Base-by-base conservation (phyloP, 345 rosid genomes). In the Murraya paniculata region DNA sequence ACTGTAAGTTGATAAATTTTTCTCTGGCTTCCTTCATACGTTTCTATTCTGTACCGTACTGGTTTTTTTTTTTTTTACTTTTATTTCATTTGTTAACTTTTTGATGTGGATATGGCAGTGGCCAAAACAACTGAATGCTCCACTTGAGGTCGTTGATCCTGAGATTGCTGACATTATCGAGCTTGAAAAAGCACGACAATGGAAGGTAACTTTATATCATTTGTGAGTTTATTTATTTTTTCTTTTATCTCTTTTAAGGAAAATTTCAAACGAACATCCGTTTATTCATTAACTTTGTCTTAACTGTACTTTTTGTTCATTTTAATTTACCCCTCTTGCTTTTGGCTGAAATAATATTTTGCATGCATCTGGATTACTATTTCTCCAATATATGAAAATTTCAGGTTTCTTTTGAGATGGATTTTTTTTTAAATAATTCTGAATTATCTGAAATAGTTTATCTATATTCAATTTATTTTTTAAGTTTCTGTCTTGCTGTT, bases 101-200 rank as follows among this genome's bases (percentile, higher is more conserved):
- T 56, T 50, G 25, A 2, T 24, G 9, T 58, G 59, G 72, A 39
- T 18, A 56, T 24, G 69, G 22, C 87, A 96, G 99, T 96, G 99
- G 98, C 95, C 98, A 21, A 96, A 96, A 84, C 98, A 94, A 84
- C 91, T 96, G 58, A 96, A 94, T 79, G 94, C 94, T 57, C 85
- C 99, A 9, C 89, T 96, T 77, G 97, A 90, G 80, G 92, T n/a
- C 5, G 97, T 96, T 55, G 99, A 96, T 76, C 97, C 98, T 64
- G 98, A 92, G 86, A 91, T 96, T 83, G 91, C 98, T 69, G 93
- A 96, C 74, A 96, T 96, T 75, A 94, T 96, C 69, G 99, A 96
- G 86, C 98, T 78, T 60, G 99, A 96, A 84, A 96, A 96, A 80
- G 95, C 99, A 13, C 88, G 99, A 71, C 99, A 96, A 86, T 96